Percentiles rank a stretch among this genome's conserved stretches.
These are phyloP conservation scores for Nemania bipapillata DNA, from an alignment of 2,329 filamentous ascomycete species.

Conservation along the genomic window DNA sequence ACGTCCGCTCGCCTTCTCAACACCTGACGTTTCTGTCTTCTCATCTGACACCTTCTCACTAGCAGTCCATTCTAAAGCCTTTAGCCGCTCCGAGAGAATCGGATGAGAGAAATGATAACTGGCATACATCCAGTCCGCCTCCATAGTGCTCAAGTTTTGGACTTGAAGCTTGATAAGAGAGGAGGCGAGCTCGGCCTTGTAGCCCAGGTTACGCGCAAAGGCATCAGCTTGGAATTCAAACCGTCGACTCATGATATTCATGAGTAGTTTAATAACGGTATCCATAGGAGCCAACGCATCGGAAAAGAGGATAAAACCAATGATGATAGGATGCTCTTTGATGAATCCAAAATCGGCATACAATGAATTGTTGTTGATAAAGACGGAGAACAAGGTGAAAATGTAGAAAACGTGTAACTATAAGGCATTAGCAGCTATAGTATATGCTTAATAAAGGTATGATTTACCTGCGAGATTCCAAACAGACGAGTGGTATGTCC, in stretches of 20 bases:
- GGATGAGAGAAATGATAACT: constrained; percentile 99
- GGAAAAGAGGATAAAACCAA: constrained; percentile 97
- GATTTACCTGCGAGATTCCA: constrained; percentile 79
- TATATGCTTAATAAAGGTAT: not conserved
- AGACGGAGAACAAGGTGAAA: constrained; percentile 94
- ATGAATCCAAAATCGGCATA: constrained; percentile 92
- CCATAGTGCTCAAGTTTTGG: constrained; percentile 98
- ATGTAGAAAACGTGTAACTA: constrained; percentile 96
- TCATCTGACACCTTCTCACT: constrained; percentile 65
- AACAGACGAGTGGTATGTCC: constrained; percentile 94
- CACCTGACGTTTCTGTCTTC: constrained; percentile 61
- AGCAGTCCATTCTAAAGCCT: constrained; percentile 88
- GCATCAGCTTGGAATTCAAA: constrained; percentile 97
- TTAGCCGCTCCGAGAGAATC: constrained; percentile 90
- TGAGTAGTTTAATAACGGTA: constrained; percentile 89
- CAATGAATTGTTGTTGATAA: constrained; percentile 92
- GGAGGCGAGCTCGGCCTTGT: constrained; percentile 81
- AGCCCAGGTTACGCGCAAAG: constrained; percentile 87
- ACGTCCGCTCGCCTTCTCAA: constrained; percentile 77
- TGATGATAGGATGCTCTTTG: constrained; percentile 86
- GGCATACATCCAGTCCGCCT: constrained; percentile 97
- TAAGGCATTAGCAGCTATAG: constrained; percentile 47
- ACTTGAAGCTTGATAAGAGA: constrained; percentile 97
- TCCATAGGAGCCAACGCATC: constrained; percentile 96
- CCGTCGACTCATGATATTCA: constrained; percentile 93